These are phyloP conservation scores for Daldinia bambusicola DNA, from an alignment of 495 filamentous ascomycete genomes.

Conservation along the genomic window DNA sequence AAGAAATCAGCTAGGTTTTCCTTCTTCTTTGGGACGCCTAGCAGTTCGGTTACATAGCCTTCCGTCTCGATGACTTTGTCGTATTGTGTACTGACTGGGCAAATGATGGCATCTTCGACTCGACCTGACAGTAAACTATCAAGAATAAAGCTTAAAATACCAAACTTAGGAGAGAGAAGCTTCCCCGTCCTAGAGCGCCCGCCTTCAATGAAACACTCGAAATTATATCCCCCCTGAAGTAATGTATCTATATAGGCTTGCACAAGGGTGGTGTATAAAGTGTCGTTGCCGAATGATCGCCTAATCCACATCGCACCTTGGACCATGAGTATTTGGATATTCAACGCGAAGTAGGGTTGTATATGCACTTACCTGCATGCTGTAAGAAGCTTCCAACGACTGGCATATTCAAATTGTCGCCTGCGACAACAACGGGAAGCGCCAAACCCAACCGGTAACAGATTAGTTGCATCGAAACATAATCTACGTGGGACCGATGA, in stretches of 20 bases:
- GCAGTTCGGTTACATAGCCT: constrained; percentile 91
- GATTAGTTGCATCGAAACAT: constrained; percentile 91
- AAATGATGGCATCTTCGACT: constrained; percentile 89
- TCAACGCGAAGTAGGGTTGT: background rate
- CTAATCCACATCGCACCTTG: constrained; percentile 95
- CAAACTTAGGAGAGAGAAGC: constrained; percentile 91
- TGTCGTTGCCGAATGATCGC: constrained; percentile 89
- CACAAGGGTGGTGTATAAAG: constrained; percentile 87
- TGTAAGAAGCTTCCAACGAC: constrained; percentile 90
- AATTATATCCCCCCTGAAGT: constrained; percentile 88
- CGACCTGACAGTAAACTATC: constrained; percentile 90
- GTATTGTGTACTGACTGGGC: constrained; percentile 95
- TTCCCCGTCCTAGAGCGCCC: constrained; percentile 93
- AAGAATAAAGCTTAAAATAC: constrained; percentile 91
- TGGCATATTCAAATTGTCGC: constrained; percentile 96
- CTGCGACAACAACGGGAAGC: constrained; percentile 91
- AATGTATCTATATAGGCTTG: constrained; percentile 96
- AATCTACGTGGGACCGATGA: constrained; percentile 94
- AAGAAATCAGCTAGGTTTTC: constrained; percentile 92
- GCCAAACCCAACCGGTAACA: constrained; percentile 92
- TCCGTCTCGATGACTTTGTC: constrained; percentile 99
- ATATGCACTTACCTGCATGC: constrained; percentile 73
- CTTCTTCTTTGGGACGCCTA: constrained; percentile 93
- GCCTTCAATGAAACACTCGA: constrained; percentile 97
- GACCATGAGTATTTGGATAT: constrained; percentile 7